Base-by-base conservation (phyloP, 441 rosid genomes). In the Eruca vesicaria region DNA sequence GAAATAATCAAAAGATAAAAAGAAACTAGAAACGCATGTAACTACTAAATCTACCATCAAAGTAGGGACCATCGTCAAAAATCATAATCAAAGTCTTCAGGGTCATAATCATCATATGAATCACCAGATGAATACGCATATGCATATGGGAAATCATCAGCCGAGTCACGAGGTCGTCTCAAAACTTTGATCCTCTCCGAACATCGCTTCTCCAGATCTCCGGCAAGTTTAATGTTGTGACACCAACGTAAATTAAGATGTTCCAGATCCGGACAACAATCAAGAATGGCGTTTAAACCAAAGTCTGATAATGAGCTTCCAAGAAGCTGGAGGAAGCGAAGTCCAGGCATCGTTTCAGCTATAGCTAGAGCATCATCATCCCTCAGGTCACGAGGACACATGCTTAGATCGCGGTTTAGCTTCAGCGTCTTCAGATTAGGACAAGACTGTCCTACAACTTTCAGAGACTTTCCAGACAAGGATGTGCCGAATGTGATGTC, bases 211-310 rank as follows among this genome's bases (percentile, higher is more conserved):
- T 28, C 31, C 31, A 28, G 16, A 41, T 14, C 15, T 41, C 48
- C 48, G 5, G 4, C 5, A 41, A 41, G 2, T 0, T 7, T 32
- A 32, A 32, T 1, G 35, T 6, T 32, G 48, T 4, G 14, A 41
- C 48, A 41, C 7, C 0, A 7, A 41, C 48, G 48, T 14, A 41
- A 2, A 41, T 41, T 95, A 20, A 93, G 93, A 2, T 79, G 82
- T 68, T 83, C 86, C 4, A 89, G 84, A 63, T 74, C 70, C 43
- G 79, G 87, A 72, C 98, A 92, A 9, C 83, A 75, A 18, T 88
- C 78, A 3, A 90, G 87, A 69, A 93, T 45, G 48, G 48, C 48
- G 48, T 41, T 41, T 2, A 41, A 4, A 41, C 48, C 48, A 12
- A 15, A 7, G 16, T 41, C 48, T 41, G 48, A 3, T 41, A 41